Percentiles rank a stretch among this genome's conserved stretches.
Conservation (phyloP, 2,329 filamentous ascomycete species). For the Apiospora saccharicola region DNA sequence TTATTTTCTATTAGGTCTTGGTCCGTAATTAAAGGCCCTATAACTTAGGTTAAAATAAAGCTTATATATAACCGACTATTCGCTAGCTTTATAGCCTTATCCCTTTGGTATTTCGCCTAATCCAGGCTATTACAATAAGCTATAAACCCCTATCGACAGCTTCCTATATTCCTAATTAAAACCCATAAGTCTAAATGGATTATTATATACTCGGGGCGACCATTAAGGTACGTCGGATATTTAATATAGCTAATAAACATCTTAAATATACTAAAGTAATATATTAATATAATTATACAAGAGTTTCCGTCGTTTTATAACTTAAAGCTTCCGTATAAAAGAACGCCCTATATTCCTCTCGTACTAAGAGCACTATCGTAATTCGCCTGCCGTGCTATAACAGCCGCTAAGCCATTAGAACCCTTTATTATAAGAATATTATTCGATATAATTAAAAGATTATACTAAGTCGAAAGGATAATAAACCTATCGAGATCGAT, state of each 20-base stretch:
- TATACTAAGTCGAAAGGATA: conserved; percentile 38
- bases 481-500: conserved; percentile 36
- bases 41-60: not conserved
- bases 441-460: conserved; percentile 36
- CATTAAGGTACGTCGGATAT: not conserved
- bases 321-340: conserved; percentile 17
- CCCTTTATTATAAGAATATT: conserved; percentile 20
- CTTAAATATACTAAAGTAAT: not conserved
- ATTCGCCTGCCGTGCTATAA: conserved; percentile 38
- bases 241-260: not conserved
- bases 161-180: conserved; percentile 22
- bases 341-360: conserved; percentile 23
- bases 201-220: conserved; percentile 18
- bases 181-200: conserved; percentile 19
- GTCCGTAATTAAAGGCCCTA: not conserved
- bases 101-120: not conserved
- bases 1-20: no score
- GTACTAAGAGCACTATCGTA: conserved; percentile 30
- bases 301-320: not conserved
- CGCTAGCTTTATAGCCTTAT: not conserved
- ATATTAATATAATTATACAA: not conserved
- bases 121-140: not conserved
- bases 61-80: not conserved
- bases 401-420: conserved; percentile 26
- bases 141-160: not conserved